Conservation (phyloP, 1,139 yeast species). For the Suhomyces guaymorum region DNA sequence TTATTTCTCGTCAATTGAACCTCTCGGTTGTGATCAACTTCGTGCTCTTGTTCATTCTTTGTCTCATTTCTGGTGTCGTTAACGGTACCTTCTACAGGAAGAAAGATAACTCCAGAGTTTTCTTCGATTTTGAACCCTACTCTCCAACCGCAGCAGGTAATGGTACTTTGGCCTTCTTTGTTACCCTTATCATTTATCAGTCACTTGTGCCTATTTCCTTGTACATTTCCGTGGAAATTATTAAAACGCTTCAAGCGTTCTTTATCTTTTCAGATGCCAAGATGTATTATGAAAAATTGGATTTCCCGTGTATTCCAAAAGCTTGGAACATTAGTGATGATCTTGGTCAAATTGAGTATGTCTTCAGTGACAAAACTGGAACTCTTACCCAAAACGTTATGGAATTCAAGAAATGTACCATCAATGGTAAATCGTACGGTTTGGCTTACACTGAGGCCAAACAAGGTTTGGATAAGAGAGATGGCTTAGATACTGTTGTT, state of each 20-base stretch:
- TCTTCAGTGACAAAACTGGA: conserved; percentile 96
- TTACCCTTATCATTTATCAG: conserved; percentile 85
- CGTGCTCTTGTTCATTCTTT: conserved; percentile 66
- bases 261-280: conserved; percentile 86
- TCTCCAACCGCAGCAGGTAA: conserved; percentile 64
- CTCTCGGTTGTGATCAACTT: conserved; percentile 80
- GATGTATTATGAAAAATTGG: conserved; percentile 82
- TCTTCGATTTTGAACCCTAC: conserved; percentile 61
- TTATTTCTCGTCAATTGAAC: conserved; percentile 82
- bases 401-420: conserved; percentile 94
- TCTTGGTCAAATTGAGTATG: conserved; percentile 92
- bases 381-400: conserved; percentile 94
- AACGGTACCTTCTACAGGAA: conserved; percentile 74
- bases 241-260: conserved; percentile 90
- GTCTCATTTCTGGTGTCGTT: conserved; percentile 79
- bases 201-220: conserved; percentile 92
- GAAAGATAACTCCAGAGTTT: conserved; percentile 56
- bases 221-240: conserved; percentile 91
- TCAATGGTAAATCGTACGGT: conserved; percentile 86
- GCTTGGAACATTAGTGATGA: conserved; percentile 98
- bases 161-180: conserved; percentile 86
- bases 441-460: conserved; percentile 94
- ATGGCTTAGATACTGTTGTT: conserved; percentile 74
- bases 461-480: conserved; percentile 87
- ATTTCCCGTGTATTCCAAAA: conserved; percentile 94